Conservation (phyloP, 177 flowering plant genomes). For the Vitis hybrid region DNA sequence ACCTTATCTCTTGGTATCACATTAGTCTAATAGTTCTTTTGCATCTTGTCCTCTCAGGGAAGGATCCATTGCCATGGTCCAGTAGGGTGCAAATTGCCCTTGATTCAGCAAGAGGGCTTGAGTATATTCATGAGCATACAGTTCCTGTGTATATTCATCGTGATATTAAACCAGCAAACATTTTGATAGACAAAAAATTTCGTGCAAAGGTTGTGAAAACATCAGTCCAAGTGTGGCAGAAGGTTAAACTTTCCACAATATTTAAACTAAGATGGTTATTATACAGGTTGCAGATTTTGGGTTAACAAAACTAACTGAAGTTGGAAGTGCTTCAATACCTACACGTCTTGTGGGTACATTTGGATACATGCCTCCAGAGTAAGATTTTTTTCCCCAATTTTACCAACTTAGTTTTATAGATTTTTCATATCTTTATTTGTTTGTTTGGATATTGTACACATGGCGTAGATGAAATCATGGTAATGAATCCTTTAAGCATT, state of each 20-base stretch:
- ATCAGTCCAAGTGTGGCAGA: not conserved
- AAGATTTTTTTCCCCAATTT: constrained; percentile 18
- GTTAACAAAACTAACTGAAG: constrained; percentile 58
- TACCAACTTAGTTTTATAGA: not conserved
- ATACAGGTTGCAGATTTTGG: constrained; percentile 78
- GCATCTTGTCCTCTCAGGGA: constrained; percentile 27
- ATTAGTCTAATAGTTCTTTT: not conserved
- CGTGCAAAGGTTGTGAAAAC: constrained; percentile 52
- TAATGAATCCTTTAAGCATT: too few relatives aligned
- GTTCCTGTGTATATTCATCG: constrained; percentile 76
- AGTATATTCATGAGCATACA: constrained; percentile 78
- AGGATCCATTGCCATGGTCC: constrained; percentile 57
- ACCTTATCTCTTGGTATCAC: not conserved
- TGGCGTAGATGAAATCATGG: too few relatives aligned
- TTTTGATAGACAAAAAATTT: constrained; percentile 65
- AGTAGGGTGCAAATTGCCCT: constrained; percentile 73
- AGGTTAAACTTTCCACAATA: not conserved
- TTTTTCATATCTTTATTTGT: too few relatives aligned
- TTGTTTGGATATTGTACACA: not conserved
- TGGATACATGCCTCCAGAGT: constrained; percentile 87
- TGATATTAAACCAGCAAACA: constrained; percentile 76
- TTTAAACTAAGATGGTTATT: not conserved
- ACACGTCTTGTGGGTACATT: constrained; percentile 67
- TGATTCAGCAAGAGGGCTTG: constrained; percentile 80
- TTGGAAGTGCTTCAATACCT: constrained; percentile 47